Base-by-base conservation (phyloP, 331 rosid genomes). In the Spiraea crenata region DNA sequence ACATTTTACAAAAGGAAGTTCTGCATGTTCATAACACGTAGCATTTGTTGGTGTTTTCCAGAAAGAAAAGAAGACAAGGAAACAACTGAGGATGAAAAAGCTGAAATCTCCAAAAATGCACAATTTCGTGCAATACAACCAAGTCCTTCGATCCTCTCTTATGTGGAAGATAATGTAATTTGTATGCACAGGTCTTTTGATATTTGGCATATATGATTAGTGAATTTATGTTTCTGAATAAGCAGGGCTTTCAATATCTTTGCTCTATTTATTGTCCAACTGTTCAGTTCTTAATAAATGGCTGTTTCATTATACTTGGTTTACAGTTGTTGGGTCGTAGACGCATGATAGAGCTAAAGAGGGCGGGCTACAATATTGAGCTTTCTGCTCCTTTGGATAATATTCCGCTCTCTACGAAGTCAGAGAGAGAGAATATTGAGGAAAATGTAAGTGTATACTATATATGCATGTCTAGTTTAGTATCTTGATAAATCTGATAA, bases 361-460 rank as follows among this genome's bases (percentile, higher is more conserved):
- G 92, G 79, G 99, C 96, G 25, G 99, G 99, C 79, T 93, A 89
- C 84, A 90, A 90, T 73, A 84, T 77, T 66, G 97, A 93, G 40
- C 89, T 93, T 83, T 82, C 99, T 82, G 77, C 91, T n/a, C 97
- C 97, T 8, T 75, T 93, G 51, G 99, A 93, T 83, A 90, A 90
- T 69, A 82, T 86, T 70, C 97, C 92, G 57, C 72, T 73, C 70
- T 89, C 96, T 67, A 85, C 78, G 55, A 76, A 82, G 73, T 37
- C 86, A 1, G 97, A 93, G 73, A 77, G 97, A 77, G 92, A 87
- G 73, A 87, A 79, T 55, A 83, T 85, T 64, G 99, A 93, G 86
- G 97, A 93, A 77, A 88, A 68, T 75, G 97, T 90, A 91, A 58
- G 89, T 71, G 35, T 72, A 14, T 69, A 69, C 31, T 25, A 25